Evolutionary conservation across 2,329 filamentous ascomycete species (phyloP), one percentile per base, ranked within the genome.

Genomic region (Dryadomyces quercus-mongolicae): DNA sequence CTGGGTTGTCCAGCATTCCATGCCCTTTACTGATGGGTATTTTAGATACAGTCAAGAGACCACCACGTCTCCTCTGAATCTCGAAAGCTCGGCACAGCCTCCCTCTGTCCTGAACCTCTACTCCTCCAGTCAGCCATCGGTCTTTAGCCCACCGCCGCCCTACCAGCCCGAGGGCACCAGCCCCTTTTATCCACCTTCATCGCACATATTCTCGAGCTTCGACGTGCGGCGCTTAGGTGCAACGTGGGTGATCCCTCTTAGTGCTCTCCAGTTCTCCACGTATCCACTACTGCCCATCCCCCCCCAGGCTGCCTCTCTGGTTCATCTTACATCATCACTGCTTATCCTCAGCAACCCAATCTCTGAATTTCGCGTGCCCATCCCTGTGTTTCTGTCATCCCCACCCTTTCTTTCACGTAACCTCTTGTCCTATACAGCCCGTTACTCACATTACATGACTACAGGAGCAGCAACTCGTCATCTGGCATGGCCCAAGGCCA

Each of bases 401-500:
- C 51, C 52, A 56, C 55, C 55, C 46, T 51, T 50, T 16, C 16
- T n/a, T 21, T 48, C 21, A 34, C 22, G 15, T 25, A 3, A 25
- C 21, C 21, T 16, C 4, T 49, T 49, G 31, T 34, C 46, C 18
- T 3, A 31, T n/a, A 10, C 10, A 21, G 5, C 2, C 18, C 9
- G 16, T 22, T 18, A 7, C 51, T 56, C 9, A 55, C 49, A 38
- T 52, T 45, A 40, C 44, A 50, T 51, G 46, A 56, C 34, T 21
- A 16, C 57, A 67, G 61, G 63, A 78, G 70, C 68, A 76, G 67
- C 65, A 71, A 69, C 55, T 69, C 76, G 54, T 71, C 74, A 57
- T 70, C 73, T 70, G 76, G 75, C 63, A 80, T 81, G 76, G 74
- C 76, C 71, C 75, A 79, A 73, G 70, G 71, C 68, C 76, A 75